phyloP scores from a whole-genome alignment of 1,284 basidiomycete species.

The Fomitopsis betulina region DNA sequence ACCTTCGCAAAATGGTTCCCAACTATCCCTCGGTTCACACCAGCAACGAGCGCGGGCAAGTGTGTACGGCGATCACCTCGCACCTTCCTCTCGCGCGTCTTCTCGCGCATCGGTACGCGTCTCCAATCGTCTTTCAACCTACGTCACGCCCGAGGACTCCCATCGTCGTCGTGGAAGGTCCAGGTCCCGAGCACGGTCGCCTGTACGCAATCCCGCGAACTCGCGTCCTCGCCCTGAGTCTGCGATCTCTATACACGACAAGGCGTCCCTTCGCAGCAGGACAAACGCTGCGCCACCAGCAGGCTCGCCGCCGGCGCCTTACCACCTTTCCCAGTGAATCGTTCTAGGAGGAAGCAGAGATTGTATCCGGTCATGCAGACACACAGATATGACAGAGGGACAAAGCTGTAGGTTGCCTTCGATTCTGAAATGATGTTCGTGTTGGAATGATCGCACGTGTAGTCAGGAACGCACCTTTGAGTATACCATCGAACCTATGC shows the following conservation, averaged over 20 bases:
- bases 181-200: slow-evolving; percentile 9
- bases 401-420: slow-evolving; percentile 8
- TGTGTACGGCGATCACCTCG: slow-evolving; percentile 5
- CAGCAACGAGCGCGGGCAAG: background rate
- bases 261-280: slow-evolving; percentile 2
- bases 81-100: slow-evolving; percentile 12
- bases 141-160: slow-evolving; percentile 8
- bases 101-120: slow-evolving; percentile 8
- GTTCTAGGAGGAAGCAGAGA: slow-evolving; percentile 1
- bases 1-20: background rate
- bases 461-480: background rate
- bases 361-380: slow-evolving; percentile 13
- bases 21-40: background rate
- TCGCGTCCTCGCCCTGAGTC: background rate
- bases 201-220: background rate
- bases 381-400: slow-evolving; percentile 16
- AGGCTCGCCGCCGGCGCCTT: background rate
- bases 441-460: background rate
- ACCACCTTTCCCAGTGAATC: background rate
- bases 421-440: background rate
- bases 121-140: slow-evolving; percentile 12
- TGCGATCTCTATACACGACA: background rate
- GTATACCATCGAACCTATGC: slow-evolving; percentile 13
- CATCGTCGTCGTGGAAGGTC: slow-evolving; percentile 11
- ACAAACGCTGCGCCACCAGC: slow-evolving; percentile 8